Evolutionary conservation across 2,329 filamentous ascomycete genomes (phyloP).

Genomic region (Cercospora sesami): DNA sequence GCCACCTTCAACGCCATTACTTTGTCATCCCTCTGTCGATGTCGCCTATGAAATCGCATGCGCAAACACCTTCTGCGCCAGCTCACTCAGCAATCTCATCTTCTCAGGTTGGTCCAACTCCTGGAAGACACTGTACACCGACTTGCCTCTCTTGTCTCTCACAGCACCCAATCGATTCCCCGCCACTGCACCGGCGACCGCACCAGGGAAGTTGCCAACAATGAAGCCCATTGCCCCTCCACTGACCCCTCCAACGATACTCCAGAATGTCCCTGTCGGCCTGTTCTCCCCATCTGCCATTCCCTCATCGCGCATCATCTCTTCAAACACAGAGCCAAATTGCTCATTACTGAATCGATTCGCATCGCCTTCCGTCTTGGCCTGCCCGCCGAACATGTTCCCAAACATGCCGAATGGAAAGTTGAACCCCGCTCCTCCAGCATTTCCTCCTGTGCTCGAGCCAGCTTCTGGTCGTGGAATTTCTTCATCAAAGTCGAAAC

Average conservation of each 20-base stretch:
- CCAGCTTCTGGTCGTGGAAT: constrained; percentile 45
- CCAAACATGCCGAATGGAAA: constrained; percentile 79
- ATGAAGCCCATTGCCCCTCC: constrained; percentile 94
- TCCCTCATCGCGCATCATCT: constrained; percentile 56
- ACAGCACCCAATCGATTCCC: constrained; percentile 90
- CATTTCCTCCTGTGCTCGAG: constrained; percentile 42
- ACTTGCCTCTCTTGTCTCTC: constrained; percentile 88
- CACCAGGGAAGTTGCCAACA: constrained; percentile 84
- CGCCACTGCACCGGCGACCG: constrained; percentile 85
- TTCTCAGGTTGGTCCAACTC: constrained; percentile 82
- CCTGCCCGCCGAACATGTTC: constrained; percentile 50
- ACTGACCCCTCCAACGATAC: constrained; percentile 77
- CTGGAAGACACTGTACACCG: constrained; percentile 88
- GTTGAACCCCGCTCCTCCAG: not conserved
- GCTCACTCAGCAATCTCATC: constrained; percentile 74
- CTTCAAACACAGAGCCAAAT: constrained; percentile 69
- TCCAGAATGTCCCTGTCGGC: constrained; percentile 79
- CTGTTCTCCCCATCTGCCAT: constrained; percentile 69
- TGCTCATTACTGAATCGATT: constrained; percentile 67
- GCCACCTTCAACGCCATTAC: not conserved
- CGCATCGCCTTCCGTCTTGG: constrained; percentile 47
- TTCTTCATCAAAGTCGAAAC: constrained; percentile 47
- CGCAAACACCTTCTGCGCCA: constrained; percentile 84
- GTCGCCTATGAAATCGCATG: constrained; percentile 58
- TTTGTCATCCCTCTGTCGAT: not conserved